Percentiles rank a stretch among this genome's conserved stretches.
Conservation (phyloP, 371 early-diverging fungal species). For the Mucor racemosus region DNA sequence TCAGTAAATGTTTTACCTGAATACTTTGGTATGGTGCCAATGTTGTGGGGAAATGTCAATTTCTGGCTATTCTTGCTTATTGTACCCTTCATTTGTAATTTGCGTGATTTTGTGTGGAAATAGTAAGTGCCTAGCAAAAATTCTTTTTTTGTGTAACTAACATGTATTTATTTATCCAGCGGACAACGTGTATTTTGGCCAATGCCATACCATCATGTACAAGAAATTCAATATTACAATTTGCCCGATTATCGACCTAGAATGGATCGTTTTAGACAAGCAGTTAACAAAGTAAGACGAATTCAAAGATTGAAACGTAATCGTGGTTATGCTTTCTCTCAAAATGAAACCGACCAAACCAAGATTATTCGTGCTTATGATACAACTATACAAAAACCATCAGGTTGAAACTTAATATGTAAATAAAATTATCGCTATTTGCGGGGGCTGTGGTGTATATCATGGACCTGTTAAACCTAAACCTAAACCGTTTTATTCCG, state of each 20-base stretch:
- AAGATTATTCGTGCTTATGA: slow-evolving; percentile 92
- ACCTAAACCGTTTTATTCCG: slow-evolving; percentile 10
- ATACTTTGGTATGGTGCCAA: slow-evolving; percentile 78
- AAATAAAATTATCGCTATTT: neutral
- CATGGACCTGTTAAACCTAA: neutral
- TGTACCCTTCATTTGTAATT: slow-evolving; percentile 79
- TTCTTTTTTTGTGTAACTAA: neutral
- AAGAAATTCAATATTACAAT: slow-evolving; percentile 95
- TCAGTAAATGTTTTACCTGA: slow-evolving; percentile 68
- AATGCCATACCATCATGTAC: slow-evolving; percentile 87
- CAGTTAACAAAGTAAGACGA: slow-evolving; percentile 90
- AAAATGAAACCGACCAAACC: slow-evolving; percentile 93
- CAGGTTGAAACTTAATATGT: slow-evolving; percentile 46
- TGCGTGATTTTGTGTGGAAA: slow-evolving; percentile 92
- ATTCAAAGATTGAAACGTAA: slow-evolving; percentile 88
- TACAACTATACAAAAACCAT: slow-evolving; percentile 88
- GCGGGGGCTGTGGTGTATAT: neutral
- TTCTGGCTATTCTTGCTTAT: slow-evolving; percentile 90
- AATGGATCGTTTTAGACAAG: slow-evolving; percentile 94
- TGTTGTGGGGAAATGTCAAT: slow-evolving; percentile 72
- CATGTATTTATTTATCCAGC: slow-evolving; percentile 22
- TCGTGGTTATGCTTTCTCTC: slow-evolving; percentile 94
- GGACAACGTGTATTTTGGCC: slow-evolving; percentile 75
- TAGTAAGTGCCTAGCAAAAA: slow-evolving; percentile 63
- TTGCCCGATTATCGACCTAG: slow-evolving; percentile 93